Evolutionary conservation across 2,329 filamentous ascomycete genomes (phyloP), one percentile per base, ranked within the genome.

Genomic region (Reticulascus tulasneorum): DNA sequence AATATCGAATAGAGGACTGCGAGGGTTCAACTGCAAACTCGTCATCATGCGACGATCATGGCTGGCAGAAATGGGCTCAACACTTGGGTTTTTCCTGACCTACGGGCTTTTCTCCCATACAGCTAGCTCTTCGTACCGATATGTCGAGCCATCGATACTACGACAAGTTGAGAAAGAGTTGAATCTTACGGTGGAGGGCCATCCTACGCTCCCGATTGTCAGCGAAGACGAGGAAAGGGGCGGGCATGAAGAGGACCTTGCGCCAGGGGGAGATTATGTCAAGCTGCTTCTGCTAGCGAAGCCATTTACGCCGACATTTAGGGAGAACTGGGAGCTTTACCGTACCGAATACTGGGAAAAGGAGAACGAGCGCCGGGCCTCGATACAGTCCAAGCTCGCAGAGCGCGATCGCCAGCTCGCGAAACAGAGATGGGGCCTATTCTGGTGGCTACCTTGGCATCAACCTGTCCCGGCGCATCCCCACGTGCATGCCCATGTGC

Each of bases 251-350:
- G 91, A 97, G 61, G 93, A 97, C 54, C 73, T 98, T 27, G 84
- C 88, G 1, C 80, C 86, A 0, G 91, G 90, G 0, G 93, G 93
- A 3, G 89, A 97, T 62, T 86, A 91, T 54, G 83, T 98, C 50
- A 93, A 94, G 60, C 74, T 98, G 1, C 69, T 97, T 13, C 71
- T 98, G 7, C 75, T 96, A 9, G 88, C 93, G 1, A 98, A 98
- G 57, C 89, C 90, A 1, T 98, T 98, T 55, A 94, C 87, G 6
- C 84, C 93, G 0, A 88, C 87, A 29, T 98, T 98, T 54, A 77
- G 93, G 15, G 90, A 97, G 59, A 94, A 95, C 47, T 98, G 93
- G 93, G 93, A 98, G 55, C 73, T 91, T 12, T 98, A 94, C 62
- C 77, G 93, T 35, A 82, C 84, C 22, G 90, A 96, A 42, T 98